phyloP scores from a whole-genome alignment of 2,329 filamentous ascomycete species.

The Teratosphaeria pseudoeucalypti region DNA sequence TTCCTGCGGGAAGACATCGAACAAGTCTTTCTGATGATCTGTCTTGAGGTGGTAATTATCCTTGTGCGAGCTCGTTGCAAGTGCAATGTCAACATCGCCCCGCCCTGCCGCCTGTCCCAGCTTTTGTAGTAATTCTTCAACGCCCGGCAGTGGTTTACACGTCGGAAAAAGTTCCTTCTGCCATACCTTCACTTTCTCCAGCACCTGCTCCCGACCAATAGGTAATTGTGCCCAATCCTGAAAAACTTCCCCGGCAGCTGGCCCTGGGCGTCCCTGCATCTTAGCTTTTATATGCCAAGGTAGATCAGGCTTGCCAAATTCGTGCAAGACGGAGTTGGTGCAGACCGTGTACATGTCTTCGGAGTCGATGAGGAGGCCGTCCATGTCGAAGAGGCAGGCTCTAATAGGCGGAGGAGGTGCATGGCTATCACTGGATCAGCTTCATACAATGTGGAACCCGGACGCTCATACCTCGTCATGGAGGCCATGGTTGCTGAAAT shows the following conservation, averaged over 20 bases:
- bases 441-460: neutral
- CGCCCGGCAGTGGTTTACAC: constrained; percentile 69
- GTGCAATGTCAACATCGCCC: constrained; percentile 59
- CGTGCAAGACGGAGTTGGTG: constrained; percentile 70
- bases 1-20: constrained; percentile 52
- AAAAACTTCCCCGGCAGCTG: constrained; percentile 52
- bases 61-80: constrained; percentile 70
- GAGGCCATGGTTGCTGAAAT: neutral
- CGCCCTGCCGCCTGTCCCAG: neutral
- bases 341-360: constrained; percentile 82
- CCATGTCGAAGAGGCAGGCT: constrained; percentile 97
- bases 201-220: constrained; percentile 60
- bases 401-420: constrained; percentile 58
- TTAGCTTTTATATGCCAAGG: constrained; percentile 93
- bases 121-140: constrained; percentile 51
- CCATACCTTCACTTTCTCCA: constrained; percentile 47
- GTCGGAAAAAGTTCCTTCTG: constrained; percentile 64
- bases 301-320: constrained; percentile 62
- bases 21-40: constrained; percentile 40
- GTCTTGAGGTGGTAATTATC: constrained; percentile 73
- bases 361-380: constrained; percentile 86
- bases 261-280: constrained; percentile 57
- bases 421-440: neutral
- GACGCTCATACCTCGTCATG: neutral
- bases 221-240: constrained; percentile 79